phyloP scores from a whole-genome alignment of 257 asterid genomes.

The Penstemon newberryi region DNA sequence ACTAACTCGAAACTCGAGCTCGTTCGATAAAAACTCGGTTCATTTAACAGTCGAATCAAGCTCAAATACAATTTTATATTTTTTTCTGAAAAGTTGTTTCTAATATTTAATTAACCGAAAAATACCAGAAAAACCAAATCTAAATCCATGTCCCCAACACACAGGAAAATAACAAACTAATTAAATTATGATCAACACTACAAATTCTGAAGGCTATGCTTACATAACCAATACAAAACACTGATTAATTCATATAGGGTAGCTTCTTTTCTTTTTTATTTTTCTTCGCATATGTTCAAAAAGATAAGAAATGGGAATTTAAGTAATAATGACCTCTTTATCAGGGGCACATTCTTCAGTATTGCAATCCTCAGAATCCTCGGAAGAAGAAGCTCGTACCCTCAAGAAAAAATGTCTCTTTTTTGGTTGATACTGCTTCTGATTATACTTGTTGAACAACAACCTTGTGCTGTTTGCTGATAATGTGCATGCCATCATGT shows the following conservation, averaged over 20 bases:
- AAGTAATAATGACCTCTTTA: constrained; percentile 64
- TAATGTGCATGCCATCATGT: constrained; percentile 46
- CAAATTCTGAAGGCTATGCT: neutral
- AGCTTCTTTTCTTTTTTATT: no score
- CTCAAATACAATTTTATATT: no score
- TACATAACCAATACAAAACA: no score
- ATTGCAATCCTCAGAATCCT: constrained; percentile 67
- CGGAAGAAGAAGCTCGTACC: constrained; percentile 46
- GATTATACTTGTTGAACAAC: constrained; percentile 31
- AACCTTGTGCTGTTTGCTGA: constrained; percentile 40
- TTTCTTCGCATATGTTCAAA: neutral
- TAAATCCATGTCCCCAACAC: no score
- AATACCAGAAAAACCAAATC: no score
- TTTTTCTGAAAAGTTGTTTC: no score
- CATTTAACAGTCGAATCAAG: no score
- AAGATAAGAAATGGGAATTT: neutral
- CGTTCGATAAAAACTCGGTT: no score
- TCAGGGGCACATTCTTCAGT: constrained; percentile 94
- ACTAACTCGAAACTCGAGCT: no score
- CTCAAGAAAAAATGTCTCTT: constrained; percentile 38
- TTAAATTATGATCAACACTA: neutral
- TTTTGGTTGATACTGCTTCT: constrained; percentile 23
- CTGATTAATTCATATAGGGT: no score
- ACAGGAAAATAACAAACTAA: neutral
- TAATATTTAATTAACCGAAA: no score